phyloP scores from a whole-genome alignment of 2,329 filamentous ascomycete genomes.

The Ilyonectria destructans region DNA sequence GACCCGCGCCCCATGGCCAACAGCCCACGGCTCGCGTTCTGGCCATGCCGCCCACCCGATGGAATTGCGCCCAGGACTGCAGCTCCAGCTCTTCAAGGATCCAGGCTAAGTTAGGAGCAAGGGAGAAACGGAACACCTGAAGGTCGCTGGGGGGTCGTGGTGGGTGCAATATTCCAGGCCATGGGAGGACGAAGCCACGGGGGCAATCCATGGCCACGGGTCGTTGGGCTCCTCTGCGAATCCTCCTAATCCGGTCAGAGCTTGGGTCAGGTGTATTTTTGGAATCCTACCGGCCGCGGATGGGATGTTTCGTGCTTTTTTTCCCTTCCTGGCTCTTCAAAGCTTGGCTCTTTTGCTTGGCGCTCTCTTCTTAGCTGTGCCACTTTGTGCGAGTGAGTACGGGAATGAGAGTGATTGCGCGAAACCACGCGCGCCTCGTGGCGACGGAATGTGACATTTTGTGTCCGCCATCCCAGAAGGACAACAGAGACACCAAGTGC shows the following conservation, averaged over 20 bases:
- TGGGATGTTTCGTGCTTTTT: slow-evolving; percentile 26
- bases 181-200: not conserved
- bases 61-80: not conserved
- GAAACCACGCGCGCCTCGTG: not conserved
- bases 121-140: not conserved
- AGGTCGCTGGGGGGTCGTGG: not conserved
- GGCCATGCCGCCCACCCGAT: slow-evolving; percentile 6
- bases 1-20: not conserved
- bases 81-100: not conserved
- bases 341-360: not conserved
- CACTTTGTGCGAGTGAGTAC: not conserved
- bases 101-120: slow-evolving; percentile 1
- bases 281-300: slow-evolving; percentile 17
- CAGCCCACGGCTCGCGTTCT: slow-evolving; percentile 12
- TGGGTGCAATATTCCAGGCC: too few relatives aligned
- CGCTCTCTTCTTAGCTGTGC: not conserved
- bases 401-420: too few relatives aligned
- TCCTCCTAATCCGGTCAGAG: slow-evolving; percentile 1
- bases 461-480: not conserved
- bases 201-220: not conserved
- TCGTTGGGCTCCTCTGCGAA: not conserved
- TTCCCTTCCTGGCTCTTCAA: not conserved
- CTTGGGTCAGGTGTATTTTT: slow-evolving; percentile 27
- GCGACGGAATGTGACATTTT: slow-evolving; percentile 1
- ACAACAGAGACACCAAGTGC: not conserved